Evolutionary conservation across 306 rosid species (phyloP).

Genomic region (Calophaca sinica): DNA sequence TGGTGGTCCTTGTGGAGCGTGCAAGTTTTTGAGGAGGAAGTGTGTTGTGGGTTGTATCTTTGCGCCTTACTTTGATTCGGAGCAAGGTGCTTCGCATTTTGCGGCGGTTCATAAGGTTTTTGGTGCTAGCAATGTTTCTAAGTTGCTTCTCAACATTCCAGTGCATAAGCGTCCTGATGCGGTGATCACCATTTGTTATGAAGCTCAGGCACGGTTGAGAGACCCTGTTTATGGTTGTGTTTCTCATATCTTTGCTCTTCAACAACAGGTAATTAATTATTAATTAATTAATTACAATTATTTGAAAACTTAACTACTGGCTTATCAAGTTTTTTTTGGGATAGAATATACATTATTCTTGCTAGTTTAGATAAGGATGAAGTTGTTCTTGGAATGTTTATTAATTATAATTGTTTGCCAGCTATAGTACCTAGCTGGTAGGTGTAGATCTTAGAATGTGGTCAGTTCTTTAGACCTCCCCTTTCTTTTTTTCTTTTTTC

Average conservation of each 20-base stretch:
- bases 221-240: slow-evolving; percentile 97
- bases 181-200: slow-evolving; percentile 85
- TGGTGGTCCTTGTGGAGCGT: slow-evolving; percentile 89
- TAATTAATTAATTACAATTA: too few species aligned
- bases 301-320: background rate
- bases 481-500: background rate
- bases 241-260: slow-evolving; percentile 88
- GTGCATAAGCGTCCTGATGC: slow-evolving; percentile 81
- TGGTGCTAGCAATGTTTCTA: slow-evolving; percentile 96
- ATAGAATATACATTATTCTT: background rate
- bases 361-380: slow-evolving; percentile 48
- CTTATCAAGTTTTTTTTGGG: background rate
- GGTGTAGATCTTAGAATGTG: slow-evolving; percentile 41
- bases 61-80: slow-evolving; percentile 94
- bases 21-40: slow-evolving; percentile 88
- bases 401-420: slow-evolving; percentile 12
- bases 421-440: slow-evolving; percentile 32
- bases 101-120: slow-evolving; percentile 96
- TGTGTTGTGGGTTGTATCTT: slow-evolving; percentile 82
- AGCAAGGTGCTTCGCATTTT: slow-evolving; percentile 87
- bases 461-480: background rate
- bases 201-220: slow-evolving; percentile 87
- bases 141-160: slow-evolving; percentile 79
- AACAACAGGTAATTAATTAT: slow-evolving; percentile 77
- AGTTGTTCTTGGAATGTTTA: slow-evolving; percentile 30